These are phyloP conservation scores for Chaetomiaceae sp. DNA, from an alignment of 2,329 filamentous ascomycete species.

Conservation along the genomic window DNA sequence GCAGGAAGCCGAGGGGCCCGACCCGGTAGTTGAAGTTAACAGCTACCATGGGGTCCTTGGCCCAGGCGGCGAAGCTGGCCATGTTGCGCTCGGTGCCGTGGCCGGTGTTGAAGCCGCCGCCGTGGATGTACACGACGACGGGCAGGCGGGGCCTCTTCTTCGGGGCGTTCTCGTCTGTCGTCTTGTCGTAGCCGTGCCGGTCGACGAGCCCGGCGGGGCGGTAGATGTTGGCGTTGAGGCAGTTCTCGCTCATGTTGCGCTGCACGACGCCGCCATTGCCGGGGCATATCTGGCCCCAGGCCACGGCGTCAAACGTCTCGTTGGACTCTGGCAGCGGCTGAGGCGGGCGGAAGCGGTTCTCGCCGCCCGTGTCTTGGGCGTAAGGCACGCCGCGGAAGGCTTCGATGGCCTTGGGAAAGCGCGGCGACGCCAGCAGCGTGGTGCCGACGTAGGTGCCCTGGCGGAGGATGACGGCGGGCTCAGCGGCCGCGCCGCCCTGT, in stretches of 20 bases:
- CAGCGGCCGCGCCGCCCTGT: background rate
- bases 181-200: slow-evolving; percentile 22
- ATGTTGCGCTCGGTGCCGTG: slow-evolving; percentile 54
- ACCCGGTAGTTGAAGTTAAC: slow-evolving; percentile 62
- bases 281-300: slow-evolving; percentile 39
- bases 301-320: slow-evolving; percentile 32
- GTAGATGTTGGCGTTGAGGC: slow-evolving; percentile 50
- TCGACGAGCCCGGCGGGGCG: slow-evolving; percentile 34
- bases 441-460: slow-evolving; percentile 41
- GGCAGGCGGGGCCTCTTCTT: slow-evolving; percentile 32
- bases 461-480: slow-evolving; percentile 29
- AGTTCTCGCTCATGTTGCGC: slow-evolving; percentile 43
- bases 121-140: slow-evolving; percentile 59
- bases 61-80: slow-evolving; percentile 56
- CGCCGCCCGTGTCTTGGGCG: slow-evolving; percentile 38
- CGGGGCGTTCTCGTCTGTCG: background rate
- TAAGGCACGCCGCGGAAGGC: slow-evolving; percentile 49
- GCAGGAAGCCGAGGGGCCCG: slow-evolving; percentile 65
- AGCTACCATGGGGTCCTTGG: slow-evolving; percentile 48
- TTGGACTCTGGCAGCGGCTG: slow-evolving; percentile 29
- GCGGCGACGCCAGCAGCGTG: slow-evolving; percentile 25
- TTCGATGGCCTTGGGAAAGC: slow-evolving; percentile 39
- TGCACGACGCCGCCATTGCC: slow-evolving; percentile 28
- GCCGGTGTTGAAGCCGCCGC: slow-evolving; percentile 58
- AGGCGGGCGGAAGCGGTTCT: slow-evolving; percentile 44